A percentile compares a stretch with the other conserved stretches of the same genome.
Conservation (phyloP, 2,329 filamentous ascomycete genomes). For the Alternaria brassicicola region DNA sequence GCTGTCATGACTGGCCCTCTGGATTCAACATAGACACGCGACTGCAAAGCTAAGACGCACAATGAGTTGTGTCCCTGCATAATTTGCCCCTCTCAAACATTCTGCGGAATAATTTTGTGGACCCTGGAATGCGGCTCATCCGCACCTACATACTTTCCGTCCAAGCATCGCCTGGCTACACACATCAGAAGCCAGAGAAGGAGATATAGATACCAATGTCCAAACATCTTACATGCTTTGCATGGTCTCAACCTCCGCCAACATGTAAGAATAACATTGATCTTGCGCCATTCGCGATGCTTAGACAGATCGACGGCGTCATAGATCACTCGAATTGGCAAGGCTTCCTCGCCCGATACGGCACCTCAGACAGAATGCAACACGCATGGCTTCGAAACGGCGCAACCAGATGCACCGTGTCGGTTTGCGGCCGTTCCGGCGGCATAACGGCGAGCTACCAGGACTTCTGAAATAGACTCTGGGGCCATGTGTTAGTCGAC, state of each 20-base stretch:
- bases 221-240: not conserved
- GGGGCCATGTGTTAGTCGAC: slow-evolving; percentile 1
- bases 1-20: not conserved
- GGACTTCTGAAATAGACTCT: slow-evolving; percentile 12
- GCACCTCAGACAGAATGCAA: slow-evolving; percentile 40
- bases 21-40: not conserved
- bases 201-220: not conserved
- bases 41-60: slow-evolving; percentile 5
- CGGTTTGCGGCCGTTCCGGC: slow-evolving; percentile 21
- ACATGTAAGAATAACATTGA: not conserved
- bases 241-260: not conserved
- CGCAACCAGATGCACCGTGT: slow-evolving; percentile 24
- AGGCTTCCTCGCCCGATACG: slow-evolving; percentile 38
- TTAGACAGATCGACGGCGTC: slow-evolving; percentile 35
- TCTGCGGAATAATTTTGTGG: slow-evolving; percentile 4
- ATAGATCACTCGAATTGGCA: slow-evolving; percentile 46
- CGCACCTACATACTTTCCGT: not conserved
- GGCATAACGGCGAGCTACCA: slow-evolving; percentile 1
- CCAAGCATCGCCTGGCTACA: not conserved
- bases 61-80: slow-evolving; percentile 13
- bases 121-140: slow-evolving; percentile 10
- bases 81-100: slow-evolving; percentile 9
- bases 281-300: slow-evolving; percentile 4
- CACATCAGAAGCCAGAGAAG: not conserved
- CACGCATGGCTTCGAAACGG: slow-evolving; percentile 31